These are phyloP conservation scores for Psidium guajava DNA, from an alignment of 345 rosid species.

Conservation along the genomic window DNA sequence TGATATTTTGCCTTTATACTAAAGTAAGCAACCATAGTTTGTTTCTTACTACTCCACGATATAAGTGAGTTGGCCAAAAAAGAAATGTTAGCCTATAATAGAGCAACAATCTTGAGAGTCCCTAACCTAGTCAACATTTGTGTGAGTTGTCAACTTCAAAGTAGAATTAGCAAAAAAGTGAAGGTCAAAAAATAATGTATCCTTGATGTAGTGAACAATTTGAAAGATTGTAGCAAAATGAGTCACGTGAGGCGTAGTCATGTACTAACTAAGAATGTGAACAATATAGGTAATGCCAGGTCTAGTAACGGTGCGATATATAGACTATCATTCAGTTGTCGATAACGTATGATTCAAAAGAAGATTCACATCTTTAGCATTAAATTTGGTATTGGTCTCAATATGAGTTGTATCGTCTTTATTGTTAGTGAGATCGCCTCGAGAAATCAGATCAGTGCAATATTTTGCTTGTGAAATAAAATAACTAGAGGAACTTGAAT, in stretches of 20 bases:
- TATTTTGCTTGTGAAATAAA: not conserved
- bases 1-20: not conserved
- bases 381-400: not conserved
- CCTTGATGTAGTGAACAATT: not conserved
- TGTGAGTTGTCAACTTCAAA: not conserved
- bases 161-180: not conserved
- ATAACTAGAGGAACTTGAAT: not conserved
- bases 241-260: rapidly evolving
- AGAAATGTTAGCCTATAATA: not conserved
- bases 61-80: not conserved
- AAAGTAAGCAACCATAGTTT: not conserved
- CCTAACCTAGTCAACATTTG: not conserved
- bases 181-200: not conserved
- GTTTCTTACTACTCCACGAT: not conserved
- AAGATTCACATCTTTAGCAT: not conserved
- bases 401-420: not conserved
- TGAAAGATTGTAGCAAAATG: not conserved
- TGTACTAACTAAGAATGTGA: not conserved
- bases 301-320: not conserved
- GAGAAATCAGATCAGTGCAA: not conserved
- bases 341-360: not conserved
- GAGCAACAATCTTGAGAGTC: not conserved
- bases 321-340: not conserved
- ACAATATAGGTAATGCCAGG: not conserved
- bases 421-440: not conserved